Evolutionary conservation across 2,329 filamentous ascomycete genomes (phyloP), one percentile per base, ranked within the genome.

Genomic region (Immersiporthe knoxdaviesiana): DNA sequence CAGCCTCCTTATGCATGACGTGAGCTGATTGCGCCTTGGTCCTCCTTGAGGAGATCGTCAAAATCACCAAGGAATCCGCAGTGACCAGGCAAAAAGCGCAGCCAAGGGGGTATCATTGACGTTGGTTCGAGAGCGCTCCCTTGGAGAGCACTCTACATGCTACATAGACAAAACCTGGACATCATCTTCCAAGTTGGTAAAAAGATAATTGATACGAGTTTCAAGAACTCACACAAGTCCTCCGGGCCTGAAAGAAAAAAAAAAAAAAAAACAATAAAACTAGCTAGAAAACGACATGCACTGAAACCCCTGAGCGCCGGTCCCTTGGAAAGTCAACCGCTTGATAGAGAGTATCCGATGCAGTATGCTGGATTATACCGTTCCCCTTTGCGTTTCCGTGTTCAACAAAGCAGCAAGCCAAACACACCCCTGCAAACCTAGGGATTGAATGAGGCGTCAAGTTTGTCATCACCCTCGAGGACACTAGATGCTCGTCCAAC

Each of bases 401-500:
- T 12, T 30, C 50, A 21, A n/a, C n/a, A 21, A 21, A 16, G 50
- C 37, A 39, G 32, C 58, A 41, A 18, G 27, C 24, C n/a, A 32
- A 67, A 41, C 35, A 35, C 35, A 35, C n/a, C n/a, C n/a, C n/a
- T n/a, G 35, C 4, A 4, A 4, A 10, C 50, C 60, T 47, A 71
- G 10, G 69, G 67, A 8, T 69, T 69, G 59, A 71, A 79, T 0
- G 83, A 85, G n/a, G 78, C 74, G 60, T 88, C 85, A 56, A 85
- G 79, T 73, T 84, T 86, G 71, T 87, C 85, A 63, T 88, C 84
- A 16, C 83, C 81, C 71, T 88, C 85, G 14, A 88, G 79, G 18
- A 88, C 82, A 3, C 85, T 88, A n/a, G 65, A 18, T 10, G 47
- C n/a, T 50, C 35, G 56, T 18, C n/a, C 41, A 16, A 44, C 14